Conservation (phyloP, 306 rosid species). For the Notholithocarpus densiflorus region DNA sequence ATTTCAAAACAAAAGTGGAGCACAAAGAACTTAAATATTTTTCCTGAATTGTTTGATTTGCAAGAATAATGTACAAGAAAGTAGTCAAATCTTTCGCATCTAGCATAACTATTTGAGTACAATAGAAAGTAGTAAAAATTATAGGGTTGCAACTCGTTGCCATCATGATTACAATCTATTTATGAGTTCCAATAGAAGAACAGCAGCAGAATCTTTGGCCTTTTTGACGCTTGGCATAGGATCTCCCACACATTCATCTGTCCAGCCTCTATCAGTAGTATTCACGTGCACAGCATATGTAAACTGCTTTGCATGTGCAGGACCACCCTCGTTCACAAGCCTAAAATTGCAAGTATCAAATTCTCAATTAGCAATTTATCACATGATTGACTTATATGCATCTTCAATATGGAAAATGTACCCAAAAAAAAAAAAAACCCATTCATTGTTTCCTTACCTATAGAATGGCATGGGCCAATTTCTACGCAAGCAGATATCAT, state of each 20-base stretch:
- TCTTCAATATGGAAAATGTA: not conserved
- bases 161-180: slow-evolving; percentile 64
- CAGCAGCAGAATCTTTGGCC: slow-evolving; percentile 96
- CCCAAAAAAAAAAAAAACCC: not conserved
- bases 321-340: slow-evolving; percentile 96
- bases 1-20: no score
- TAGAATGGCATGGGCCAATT: slow-evolving; percentile 98
- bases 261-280: slow-evolving; percentile 85
- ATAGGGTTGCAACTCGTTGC: slow-evolving; percentile 7
- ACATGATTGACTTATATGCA: not conserved
- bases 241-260: slow-evolving; percentile 91
- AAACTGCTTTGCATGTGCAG: slow-evolving; percentile 96
- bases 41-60: no score
- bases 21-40: no score
- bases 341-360: slow-evolving; percentile 28
- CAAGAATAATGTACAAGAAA: no score
- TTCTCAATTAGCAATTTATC: not conserved
- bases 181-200: slow-evolving; percentile 81
- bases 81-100: no score
- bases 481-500: slow-evolving; percentile 83
- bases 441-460: slow-evolving; percentile 38
- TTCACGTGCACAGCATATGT: slow-evolving; percentile 84
- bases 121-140: slow-evolving; percentile 6
- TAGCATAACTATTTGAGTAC: slow-evolving; percentile 36
- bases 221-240: slow-evolving; percentile 98